Percentiles rank a stretch among this genome's conserved stretches.
phyloP scores from a whole-genome alignment of 2,329 filamentous ascomycete genomes.

The Cytospora mali region DNA sequence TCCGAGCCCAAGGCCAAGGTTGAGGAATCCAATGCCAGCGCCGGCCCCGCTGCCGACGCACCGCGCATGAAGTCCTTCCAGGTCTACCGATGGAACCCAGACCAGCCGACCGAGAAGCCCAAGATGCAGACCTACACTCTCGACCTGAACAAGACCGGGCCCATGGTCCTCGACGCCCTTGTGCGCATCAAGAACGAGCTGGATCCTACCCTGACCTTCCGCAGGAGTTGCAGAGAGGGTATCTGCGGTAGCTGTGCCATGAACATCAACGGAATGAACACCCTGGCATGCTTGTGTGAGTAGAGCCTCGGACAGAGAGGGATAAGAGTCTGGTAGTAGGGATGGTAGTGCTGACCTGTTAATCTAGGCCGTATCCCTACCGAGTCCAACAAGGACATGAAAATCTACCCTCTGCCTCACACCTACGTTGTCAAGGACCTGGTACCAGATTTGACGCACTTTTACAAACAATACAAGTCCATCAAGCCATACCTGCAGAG shows the following conservation, averaged over 20 bases:
- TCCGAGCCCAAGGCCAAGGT: constrained; percentile 48
- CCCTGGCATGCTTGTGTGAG: constrained; percentile 94
- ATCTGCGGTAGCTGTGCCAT: constrained; percentile 99
- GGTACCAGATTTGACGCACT: constrained; percentile 94
- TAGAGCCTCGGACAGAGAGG: constrained; percentile 34
- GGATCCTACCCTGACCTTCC: constrained; percentile 94
- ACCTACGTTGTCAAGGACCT: constrained; percentile 99
- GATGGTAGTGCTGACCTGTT: constrained; percentile 2
- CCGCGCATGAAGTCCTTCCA: constrained; percentile 90
- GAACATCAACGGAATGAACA: constrained; percentile 99
- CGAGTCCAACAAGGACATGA: constrained; percentile 77
- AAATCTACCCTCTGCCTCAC: constrained; percentile 97
- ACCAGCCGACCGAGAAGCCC: constrained; percentile 89
- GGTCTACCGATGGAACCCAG: constrained; percentile 98
- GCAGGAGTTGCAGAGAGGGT: constrained; percentile 93
- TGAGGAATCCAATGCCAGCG: constrained; percentile 22
- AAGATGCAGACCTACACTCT: constrained; percentile 93
- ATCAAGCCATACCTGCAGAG: constrained; percentile 98
- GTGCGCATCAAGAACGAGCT: constrained; percentile 99
- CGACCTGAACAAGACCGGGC: constrained; percentile 97
- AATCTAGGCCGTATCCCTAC: constrained; percentile 83
- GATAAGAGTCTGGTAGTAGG: constrained; percentile 33
- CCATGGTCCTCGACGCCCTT: constrained; percentile 96
- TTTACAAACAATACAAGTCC: constrained; percentile 99
- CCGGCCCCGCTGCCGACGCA: constrained; percentile 58